These are phyloP conservation scores for Collybia mongolica DNA, from an alignment of 768 basidiomycete genomes.

Conservation along the genomic window DNA sequence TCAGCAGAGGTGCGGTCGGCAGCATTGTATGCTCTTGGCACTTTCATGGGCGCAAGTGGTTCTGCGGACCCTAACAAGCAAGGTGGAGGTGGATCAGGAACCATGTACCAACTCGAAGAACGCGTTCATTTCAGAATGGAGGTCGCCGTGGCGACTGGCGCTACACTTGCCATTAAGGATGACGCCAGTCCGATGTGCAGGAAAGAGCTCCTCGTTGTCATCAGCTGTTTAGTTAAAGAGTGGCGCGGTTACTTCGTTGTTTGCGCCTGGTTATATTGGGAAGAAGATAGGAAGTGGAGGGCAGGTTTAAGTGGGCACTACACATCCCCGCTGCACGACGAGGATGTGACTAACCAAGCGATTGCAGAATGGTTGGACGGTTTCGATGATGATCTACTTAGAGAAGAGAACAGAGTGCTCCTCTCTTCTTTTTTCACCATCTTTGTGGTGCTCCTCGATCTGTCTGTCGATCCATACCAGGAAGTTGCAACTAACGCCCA, in stretches of 20 bases:
- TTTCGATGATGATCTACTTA: slow-evolving; percentile 59
- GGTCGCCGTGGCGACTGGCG: slow-evolving; percentile 87
- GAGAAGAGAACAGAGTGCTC: slow-evolving; percentile 79
- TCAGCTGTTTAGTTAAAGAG: slow-evolving; percentile 92
- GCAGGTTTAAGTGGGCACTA: slow-evolving; percentile 32
- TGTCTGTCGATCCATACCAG: slow-evolving; percentile 90
- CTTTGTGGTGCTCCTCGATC: slow-evolving; percentile 82
- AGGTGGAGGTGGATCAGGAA: slow-evolving; percentile 86
- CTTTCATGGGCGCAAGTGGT: slow-evolving; percentile 89
- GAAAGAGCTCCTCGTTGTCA: slow-evolving; percentile 88
- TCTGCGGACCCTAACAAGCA: slow-evolving; percentile 61
- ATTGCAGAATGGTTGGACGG: slow-evolving; percentile 77
- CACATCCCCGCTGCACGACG: slow-evolving; percentile 43
- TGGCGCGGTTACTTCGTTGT: slow-evolving; percentile 96
- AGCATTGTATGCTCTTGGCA: slow-evolving; percentile 87
- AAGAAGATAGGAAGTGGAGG: slow-evolving; percentile 77
- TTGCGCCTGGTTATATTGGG: slow-evolving; percentile 96
- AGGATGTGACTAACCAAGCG: slow-evolving; percentile 73
- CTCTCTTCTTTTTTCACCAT: slow-evolving; percentile 95
- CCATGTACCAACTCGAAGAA: slow-evolving; percentile 74
- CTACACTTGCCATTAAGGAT: slow-evolving; percentile 84
- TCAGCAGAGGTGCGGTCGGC: slow-evolving; percentile 93
- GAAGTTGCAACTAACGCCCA: slow-evolving; percentile 92
- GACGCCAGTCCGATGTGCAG: slow-evolving; percentile 97
- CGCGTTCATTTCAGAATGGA: slow-evolving; percentile 86